Conservation (phyloP, 352 stramenopile genomes). For the Sclerospora graminicola region DNA sequence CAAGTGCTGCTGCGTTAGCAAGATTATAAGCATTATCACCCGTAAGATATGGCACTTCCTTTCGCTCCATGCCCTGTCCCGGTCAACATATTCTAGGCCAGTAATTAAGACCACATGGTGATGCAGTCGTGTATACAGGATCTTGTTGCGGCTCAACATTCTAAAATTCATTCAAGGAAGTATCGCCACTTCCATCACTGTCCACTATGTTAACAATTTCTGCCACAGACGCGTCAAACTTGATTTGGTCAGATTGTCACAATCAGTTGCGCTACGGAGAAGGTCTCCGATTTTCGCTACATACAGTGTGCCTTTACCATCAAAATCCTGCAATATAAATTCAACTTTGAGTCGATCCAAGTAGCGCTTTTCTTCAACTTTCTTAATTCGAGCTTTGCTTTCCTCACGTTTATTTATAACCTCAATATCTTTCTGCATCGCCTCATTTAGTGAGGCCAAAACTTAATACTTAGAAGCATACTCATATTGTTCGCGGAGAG, state of each 20-base stretch:
- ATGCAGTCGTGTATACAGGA: too few relatives aligned
- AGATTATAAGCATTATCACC: too few relatives aligned
- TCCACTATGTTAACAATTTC: too few relatives aligned
- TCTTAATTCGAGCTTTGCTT: constrained; percentile 33
- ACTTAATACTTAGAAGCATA: constrained; percentile 72
- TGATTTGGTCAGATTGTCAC: too few relatives aligned
- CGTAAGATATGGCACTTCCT: constrained; percentile 50
- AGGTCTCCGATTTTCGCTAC: constrained; percentile 52
- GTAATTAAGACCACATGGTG: constrained; percentile 58
- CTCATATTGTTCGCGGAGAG: constrained; percentile 68
- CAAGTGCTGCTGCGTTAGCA: constrained; percentile 45
- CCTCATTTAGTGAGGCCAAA: constrained; percentile 44
- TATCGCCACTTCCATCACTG: constrained; percentile 74
- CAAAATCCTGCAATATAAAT: constrained; percentile 59
- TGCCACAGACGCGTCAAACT: constrained; percentile 64
- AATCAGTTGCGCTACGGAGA: constrained; percentile 51
- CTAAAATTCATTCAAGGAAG: constrained; percentile 80
- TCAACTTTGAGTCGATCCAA: constrained; percentile 60
- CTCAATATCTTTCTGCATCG: constrained; percentile 57
- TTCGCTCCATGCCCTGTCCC: constrained; percentile 49
- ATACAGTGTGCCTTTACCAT: constrained; percentile 66
- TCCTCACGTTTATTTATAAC: constrained; percentile 46
- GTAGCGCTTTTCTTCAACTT: too few relatives aligned
- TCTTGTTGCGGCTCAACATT: constrained; percentile 48
- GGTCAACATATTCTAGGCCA: constrained; percentile 66